Percentiles rank a stretch among this genome's conserved stretches.
These are phyloP conservation scores for Wickerhamomyces mucosus DNA, from an alignment of 805 yeast genomes.

Conservation along the genomic window DNA sequence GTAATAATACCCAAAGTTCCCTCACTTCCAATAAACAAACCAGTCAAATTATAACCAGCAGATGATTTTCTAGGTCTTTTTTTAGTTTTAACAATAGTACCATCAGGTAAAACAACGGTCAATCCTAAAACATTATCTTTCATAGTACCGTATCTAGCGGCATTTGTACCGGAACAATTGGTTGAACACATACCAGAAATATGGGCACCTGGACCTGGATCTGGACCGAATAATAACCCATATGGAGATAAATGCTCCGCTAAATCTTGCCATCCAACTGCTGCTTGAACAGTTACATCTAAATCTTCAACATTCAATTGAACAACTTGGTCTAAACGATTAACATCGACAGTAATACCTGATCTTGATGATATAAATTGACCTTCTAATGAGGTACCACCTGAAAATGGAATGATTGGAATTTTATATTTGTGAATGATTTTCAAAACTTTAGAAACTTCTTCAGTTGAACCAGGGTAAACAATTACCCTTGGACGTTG, in stretches of 20 bases:
- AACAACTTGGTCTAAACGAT: constrained; percentile 49
- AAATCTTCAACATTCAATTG: constrained; percentile 52
- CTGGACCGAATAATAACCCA: constrained; percentile 62
- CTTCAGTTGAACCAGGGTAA: constrained; percentile 56
- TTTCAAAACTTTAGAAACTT: constrained; percentile 55
- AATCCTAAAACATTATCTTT: constrained; percentile 59
- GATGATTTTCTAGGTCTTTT: constrained; percentile 68
- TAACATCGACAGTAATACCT: constrained; percentile 57
- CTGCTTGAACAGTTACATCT: constrained; percentile 69
- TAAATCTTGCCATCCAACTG: constrained; percentile 71
- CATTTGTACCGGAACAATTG: constrained; percentile 75
- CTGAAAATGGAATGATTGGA: constrained; percentile 72
- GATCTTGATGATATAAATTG: constrained; percentile 64
- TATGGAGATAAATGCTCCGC: constrained; percentile 39
- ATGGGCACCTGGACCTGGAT: constrained; percentile 73
- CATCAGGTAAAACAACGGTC: constrained; percentile 75
- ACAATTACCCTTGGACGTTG: constrained; percentile 51
- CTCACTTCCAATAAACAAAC: constrained; percentile 68
- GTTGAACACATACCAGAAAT: constrained; percentile 75
- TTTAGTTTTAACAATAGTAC: constrained; percentile 65
- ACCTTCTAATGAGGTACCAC: constrained; percentile 79
- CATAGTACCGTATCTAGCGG: constrained; percentile 73
- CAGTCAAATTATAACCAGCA: constrained; percentile 73
- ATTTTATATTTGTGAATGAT: constrained; percentile 49
- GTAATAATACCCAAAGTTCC: constrained; percentile 76